These are phyloP conservation scores for Coccomyxa subellipsoidea DNA, from an alignment of 163 green algal species.

Conservation along the genomic window DNA sequence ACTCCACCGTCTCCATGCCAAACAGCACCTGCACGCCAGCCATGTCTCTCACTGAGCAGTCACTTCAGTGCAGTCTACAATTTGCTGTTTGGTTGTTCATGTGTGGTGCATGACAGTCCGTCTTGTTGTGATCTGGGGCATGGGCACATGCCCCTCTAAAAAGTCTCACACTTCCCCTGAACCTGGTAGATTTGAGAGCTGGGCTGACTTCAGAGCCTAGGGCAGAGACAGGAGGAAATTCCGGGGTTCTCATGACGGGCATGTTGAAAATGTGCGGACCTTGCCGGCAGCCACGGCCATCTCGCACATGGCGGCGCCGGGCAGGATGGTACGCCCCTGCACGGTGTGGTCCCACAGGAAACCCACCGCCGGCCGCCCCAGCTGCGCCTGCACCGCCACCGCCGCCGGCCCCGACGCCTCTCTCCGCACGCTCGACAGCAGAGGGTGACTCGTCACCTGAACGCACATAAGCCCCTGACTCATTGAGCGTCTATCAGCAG, in stretches of 20 bases:
- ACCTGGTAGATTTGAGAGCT: too few species aligned
- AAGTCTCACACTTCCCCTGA: too few species aligned
- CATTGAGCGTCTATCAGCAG: too few species aligned
- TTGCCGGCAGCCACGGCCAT: conserved; percentile 12
- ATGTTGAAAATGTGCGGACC: neutral
- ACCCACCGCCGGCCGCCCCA: conserved; percentile 9
- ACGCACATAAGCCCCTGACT: conserved; percentile 29
- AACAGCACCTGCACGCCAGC: neutral
- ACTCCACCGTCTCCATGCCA: neutral
- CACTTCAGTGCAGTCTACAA: neutral
- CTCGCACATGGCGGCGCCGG: conserved; percentile 28
- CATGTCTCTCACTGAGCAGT: neutral
- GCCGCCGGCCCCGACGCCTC: neutral
- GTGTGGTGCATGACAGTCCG: too few species aligned
- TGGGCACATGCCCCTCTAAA: too few species aligned
- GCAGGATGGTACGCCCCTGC: conserved; percentile 15
- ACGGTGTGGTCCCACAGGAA: conserved; percentile 24
- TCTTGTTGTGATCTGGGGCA: too few species aligned
- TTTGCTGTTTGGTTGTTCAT: too few species aligned
- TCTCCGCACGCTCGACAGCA: conserved; percentile 1
- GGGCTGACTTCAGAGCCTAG: too few species aligned
- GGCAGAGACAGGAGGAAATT: too few species aligned
- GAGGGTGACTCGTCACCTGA: conserved; percentile 30
- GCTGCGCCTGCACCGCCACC: conserved; percentile 16
- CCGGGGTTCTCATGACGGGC: too few species aligned